Evolutionary conservation across 1,139 yeast species (phyloP), one percentile per base, ranked within the genome.

Genomic region (Suhomyces bokatorum): DNA sequence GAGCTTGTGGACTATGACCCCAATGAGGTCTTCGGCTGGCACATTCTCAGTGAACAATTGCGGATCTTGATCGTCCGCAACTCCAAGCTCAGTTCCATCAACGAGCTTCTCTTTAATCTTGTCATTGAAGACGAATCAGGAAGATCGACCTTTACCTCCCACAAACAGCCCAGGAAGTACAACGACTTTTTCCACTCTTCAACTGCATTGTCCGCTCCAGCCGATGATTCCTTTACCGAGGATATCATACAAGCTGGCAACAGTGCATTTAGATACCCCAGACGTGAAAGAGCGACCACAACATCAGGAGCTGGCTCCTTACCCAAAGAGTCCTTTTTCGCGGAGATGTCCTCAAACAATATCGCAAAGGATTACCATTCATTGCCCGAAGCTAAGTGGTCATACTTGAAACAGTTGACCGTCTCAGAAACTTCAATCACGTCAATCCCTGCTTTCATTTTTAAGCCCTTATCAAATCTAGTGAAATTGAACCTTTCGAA

Each of bases 1-100:
- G 88, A 83, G 56, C 62, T 83, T 4, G 65, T 71, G 33, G 85
- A 81, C 47, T 70, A 81, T 51, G 86, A 81, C 48, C 85, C 86
- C 14, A 80, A 81, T 51, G 86, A 81, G 51, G 69, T 83, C 11
- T 82, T 70, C 60, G 88, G 88, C 1, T 83, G 88, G 88, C 74
- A 81, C 57, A 56, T 65, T 12, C 58, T 83, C 30, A 72, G 85
- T 48, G 83, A 79, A 44, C 80, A 72, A 48, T 64, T 83, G 36
- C 67, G 84, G 44, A 78, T 81, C 39, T 66, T 83, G 44, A 78
- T 80, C 8, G 67, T 83, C 14, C 70, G 79, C 46, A 76, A 77
- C 50, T 64, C 78, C 1, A 78, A 77, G 48, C 61, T 81, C 5
- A 67, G 66, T 34, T 81, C 78, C 53, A 71, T 83, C 17, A 70